Evolutionary conservation across 2,329 filamentous ascomycete species (phyloP), one percentile per base, ranked within the genome.

Genomic region (Aspergillus glaucus): DNA sequence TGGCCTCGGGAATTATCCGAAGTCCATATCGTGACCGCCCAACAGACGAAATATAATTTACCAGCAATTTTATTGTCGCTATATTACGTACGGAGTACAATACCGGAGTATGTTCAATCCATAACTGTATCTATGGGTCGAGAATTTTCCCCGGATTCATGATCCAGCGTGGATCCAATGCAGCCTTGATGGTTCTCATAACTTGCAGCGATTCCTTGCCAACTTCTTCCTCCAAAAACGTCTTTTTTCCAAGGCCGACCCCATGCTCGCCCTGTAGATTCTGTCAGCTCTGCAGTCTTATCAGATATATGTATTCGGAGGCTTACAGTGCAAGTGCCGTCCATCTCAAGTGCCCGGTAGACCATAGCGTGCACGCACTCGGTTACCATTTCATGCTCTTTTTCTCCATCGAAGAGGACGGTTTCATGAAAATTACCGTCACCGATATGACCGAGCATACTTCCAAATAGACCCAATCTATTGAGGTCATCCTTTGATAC

Each of bases 351-450:
- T 1, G 89, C 90, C 12, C 87, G 79, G 54, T 85, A 79, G 15
- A 95, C 87, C 88, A 95, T 94, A 58, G 87, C 84, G 62, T 89
- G 83, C 41, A 95, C 87, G 58, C 86, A 89, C 44, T 75, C 77
- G 63, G 90, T 86, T 2, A 92, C 88, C 58, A 85, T 87, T 43
- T 79, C 82, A 44, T 76, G 21, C 74, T 76, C 17, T 79, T 79
- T 68, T 91, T 82, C 66, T 95, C 95, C 70, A 95, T 85, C 30
- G n/a, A 34, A 34, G 30, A 34, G 30, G 69, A 95, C 91, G 62
- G 85, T 87, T 67, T 90, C 86, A 66, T 95, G 90, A 72, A 95
- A 95, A 68, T 95, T 95, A 32, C 89, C 90, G 62, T 95, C 90
- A 12, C 90, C 90, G 47, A 95, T 84, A 63, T 95, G 90, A 2